Percentiles rank a stretch among this genome's conserved stretches.
phyloP scores from a whole-genome alignment of 163 green algal genomes.

The Scenedesmus sp. region DNA sequence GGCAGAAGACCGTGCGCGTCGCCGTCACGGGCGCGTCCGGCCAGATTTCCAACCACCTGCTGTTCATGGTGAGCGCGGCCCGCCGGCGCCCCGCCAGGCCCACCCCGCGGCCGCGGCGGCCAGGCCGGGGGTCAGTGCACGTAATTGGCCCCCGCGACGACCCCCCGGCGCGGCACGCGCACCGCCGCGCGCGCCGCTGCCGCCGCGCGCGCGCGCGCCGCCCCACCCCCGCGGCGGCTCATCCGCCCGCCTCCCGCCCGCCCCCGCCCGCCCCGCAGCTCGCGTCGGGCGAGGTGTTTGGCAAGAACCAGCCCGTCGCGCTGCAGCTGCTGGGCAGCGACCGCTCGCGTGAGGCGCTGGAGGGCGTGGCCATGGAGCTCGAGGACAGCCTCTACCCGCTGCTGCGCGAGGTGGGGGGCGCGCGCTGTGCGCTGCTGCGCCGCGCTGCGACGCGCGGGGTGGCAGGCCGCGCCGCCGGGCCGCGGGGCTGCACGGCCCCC shows the following conservation, averaged over 20 bases:
- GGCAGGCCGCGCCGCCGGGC: no score
- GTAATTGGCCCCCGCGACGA: no score
- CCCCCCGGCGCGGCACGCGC: no score
- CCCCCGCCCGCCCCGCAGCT: neutral
- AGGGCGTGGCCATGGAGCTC: conserved; percentile 97
- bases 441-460: no score
- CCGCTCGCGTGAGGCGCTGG: conserved; percentile 79
- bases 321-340: conserved; percentile 87
- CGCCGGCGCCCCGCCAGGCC: no score
- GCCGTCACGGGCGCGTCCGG: conserved; percentile 85
- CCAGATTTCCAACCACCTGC: conserved; percentile 92
- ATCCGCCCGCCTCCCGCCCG: neutral
- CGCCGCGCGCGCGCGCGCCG: no score
- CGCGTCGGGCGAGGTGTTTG: conserved; percentile 78
- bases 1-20: conserved; percentile 84
- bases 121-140: no score
- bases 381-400: conserved; percentile 94
- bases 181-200: no score
- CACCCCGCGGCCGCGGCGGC: no score
- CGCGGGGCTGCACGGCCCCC: neutral
- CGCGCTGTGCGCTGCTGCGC: no score
- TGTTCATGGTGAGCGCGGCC: conserved; percentile 82
- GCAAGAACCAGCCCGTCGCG: conserved; percentile 85
- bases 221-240: no score
- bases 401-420: conserved; percentile 66